Base-by-base conservation (phyloP, 2,329 filamentous ascomycete genomes). In the Acephala macrosclerotiorum region DNA sequence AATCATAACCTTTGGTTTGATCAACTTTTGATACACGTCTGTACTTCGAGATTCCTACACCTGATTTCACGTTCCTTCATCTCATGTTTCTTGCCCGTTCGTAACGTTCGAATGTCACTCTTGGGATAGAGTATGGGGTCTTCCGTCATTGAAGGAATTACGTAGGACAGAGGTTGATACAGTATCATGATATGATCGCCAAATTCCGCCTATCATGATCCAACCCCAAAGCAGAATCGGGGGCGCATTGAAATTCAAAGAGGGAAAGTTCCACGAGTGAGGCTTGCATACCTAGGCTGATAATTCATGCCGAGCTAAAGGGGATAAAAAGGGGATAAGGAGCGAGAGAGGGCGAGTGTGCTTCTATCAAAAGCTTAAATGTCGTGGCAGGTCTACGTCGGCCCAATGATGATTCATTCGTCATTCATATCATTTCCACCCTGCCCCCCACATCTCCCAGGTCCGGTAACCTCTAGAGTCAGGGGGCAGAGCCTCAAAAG, bases 381-480 rank as follows among this genome's bases (percentile, higher is more conserved):
- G 18, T 25, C 20, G 45, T 11, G n/a, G 45, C 45, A 22, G n/a
- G 6, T 25, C n/a, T 26, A 58, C 29, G 29, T 35, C 38, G 33
- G n/a, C 33, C 33, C 2, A n/a, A 18, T 11, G 5, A 12, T 59
- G 57, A 59, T 59, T 59, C 57, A 59, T 59, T 59, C 57, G 57
- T 59, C 57, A 59, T 59, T 59, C 20, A 35, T n/a, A 42, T 4
- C 36, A 25, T 4, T n/a, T 26, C 35, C 26, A 42, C 42, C 20
- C 18, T 20, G 4, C 18, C 7, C 42, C 42, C 2, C n/a, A n/a
- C n/a, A n/a, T n/a, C 18, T 20, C 11, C 42, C n/a, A 47, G 18
- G 42, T 20, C 42, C n/a, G 5, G 12, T 8, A 16, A 38, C n/a
- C 8, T 8, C 16, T 18, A 6, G 18, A 49, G 11, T 11, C 6